phyloP scores from a whole-genome alignment of 169 alveolate genomes.

The Cryptosporidium meleagridis region DNA sequence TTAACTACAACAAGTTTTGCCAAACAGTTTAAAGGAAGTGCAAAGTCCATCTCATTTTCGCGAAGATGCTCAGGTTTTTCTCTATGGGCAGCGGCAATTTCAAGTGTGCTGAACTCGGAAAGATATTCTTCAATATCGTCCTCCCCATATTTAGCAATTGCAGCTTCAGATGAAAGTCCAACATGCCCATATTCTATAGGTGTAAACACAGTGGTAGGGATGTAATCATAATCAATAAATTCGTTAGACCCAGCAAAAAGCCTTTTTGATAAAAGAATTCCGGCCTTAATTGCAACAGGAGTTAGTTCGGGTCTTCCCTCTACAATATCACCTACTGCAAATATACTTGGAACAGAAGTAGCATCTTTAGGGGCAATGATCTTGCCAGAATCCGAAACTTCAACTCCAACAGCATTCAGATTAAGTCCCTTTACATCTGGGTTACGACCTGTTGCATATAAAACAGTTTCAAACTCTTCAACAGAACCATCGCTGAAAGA shows the following conservation, averaged over 20 bases:
- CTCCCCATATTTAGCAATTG: slow-evolving; percentile 83
- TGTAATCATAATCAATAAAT: slow-evolving; percentile 87
- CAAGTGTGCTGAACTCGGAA: slow-evolving; percentile 91
- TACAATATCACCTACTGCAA: slow-evolving; percentile 96
- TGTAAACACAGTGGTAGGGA: slow-evolving; percentile 98
- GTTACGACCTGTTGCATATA: slow-evolving; percentile 96
- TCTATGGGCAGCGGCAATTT: slow-evolving; percentile 86
- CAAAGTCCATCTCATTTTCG: slow-evolving; percentile 83
- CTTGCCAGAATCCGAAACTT: slow-evolving; percentile 84
- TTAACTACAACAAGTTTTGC: slow-evolving; percentile 91
- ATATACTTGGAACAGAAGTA: slow-evolving; percentile 89
- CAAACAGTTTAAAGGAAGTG: slow-evolving; percentile 87
- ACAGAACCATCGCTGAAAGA: slow-evolving; percentile 82
- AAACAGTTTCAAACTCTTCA: slow-evolving; percentile 93
- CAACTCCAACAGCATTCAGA: slow-evolving; percentile 85
- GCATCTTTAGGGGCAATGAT: slow-evolving; percentile 89
- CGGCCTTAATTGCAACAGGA: slow-evolving; percentile 98
- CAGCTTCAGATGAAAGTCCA: slow-evolving; percentile 96
- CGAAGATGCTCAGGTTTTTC: slow-evolving; percentile 78
- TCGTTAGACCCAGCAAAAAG: slow-evolving; percentile 87
- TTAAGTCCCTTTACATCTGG: slow-evolving; percentile 89
- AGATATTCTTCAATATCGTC: slow-evolving; percentile 88
- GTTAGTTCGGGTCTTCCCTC: slow-evolving; percentile 95
- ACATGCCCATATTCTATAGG: slow-evolving; percentile 96
- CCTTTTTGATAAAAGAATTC: slow-evolving; percentile 94